These are phyloP conservation scores for Plasmodium coatneyi DNA, from an alignment of 169 alveolate genomes.

Conservation along the genomic window DNA sequence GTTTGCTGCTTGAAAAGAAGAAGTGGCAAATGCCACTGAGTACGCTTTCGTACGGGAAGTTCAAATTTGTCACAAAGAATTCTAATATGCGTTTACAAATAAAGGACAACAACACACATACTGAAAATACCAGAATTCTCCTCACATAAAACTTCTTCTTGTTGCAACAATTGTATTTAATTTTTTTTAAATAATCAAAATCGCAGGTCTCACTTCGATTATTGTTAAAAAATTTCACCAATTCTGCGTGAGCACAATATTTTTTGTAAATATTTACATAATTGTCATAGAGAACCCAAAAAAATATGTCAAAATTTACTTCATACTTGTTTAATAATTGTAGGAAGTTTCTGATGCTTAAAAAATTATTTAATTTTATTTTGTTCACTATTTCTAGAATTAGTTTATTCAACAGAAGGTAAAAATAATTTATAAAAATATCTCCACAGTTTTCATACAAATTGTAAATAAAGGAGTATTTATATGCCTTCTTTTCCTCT, in stretches of 20 bases:
- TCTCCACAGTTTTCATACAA: slow-evolving; percentile 45
- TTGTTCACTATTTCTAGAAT: slow-evolving; percentile 49
- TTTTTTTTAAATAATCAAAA: slow-evolving; percentile 53
- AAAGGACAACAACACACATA: slow-evolving; percentile 35
- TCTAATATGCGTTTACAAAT: slow-evolving; percentile 52
- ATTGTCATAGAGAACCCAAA: slow-evolving; percentile 63
- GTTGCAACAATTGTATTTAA: slow-evolving; percentile 52
- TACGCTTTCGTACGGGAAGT: slow-evolving; percentile 36
- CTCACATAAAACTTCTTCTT: slow-evolving; percentile 39
- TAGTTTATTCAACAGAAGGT: slow-evolving; percentile 25
- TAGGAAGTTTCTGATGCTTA: slow-evolving; percentile 35
- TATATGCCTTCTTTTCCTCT: slow-evolving; percentile 7
- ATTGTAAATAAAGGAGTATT: slow-evolving; percentile 21
- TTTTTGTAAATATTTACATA: slow-evolving; percentile 65
- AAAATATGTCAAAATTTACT: slow-evolving; percentile 34
- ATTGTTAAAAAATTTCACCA: slow-evolving; percentile 62
- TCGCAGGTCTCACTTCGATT: slow-evolving; percentile 34
- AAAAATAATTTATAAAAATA: slow-evolving; percentile 60
- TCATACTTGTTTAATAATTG: slow-evolving; percentile 63
- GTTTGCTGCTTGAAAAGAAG: slow-evolving; percentile 21
- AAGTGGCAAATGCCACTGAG: slow-evolving; percentile 35
- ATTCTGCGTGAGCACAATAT: slow-evolving; percentile 59
- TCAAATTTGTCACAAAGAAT: slow-evolving; percentile 50
- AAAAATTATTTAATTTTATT: slow-evolving; percentile 54
- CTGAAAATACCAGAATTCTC: slow-evolving; percentile 54